phyloP scores from a whole-genome alignment of 495 filamentous ascomycete genomes.

The Tuber indicum region DNA sequence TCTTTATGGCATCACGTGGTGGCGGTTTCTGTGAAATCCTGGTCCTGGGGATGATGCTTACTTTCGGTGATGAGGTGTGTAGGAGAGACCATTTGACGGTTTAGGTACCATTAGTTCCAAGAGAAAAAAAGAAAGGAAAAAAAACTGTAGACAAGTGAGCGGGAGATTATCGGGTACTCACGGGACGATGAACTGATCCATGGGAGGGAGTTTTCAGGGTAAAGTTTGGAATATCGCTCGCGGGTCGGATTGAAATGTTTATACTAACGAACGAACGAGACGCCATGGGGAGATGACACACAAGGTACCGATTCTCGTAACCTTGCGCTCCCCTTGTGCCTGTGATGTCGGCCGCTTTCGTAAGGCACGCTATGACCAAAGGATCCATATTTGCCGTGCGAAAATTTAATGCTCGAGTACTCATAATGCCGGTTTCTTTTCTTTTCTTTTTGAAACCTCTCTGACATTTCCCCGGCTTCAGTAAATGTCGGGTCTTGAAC shows the following conservation, averaged over 20 bases:
- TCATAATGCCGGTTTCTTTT: background rate
- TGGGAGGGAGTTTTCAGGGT: background rate
- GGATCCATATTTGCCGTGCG: background rate
- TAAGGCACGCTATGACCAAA: no score
- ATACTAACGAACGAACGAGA: background rate
- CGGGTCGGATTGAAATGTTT: conserved; percentile 3
- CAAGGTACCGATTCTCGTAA: background rate
- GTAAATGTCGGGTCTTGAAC: background rate
- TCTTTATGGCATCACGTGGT: background rate
- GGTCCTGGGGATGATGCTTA: background rate
- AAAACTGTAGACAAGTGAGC: background rate
- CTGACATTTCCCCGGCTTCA: background rate
- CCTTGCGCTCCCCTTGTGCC: background rate
- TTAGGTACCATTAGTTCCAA: background rate
- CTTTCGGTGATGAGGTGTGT: background rate
- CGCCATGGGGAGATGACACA: background rate
- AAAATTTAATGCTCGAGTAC: background rate
- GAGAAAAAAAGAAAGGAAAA: background rate
- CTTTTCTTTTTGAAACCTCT: background rate
- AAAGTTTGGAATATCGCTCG: background rate
- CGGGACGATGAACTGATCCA: background rate
- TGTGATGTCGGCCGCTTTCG: no score
- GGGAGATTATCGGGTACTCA: background rate
- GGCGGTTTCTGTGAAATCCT: background rate
- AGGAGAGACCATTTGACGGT: background rate